Percentiles rank a stretch among this genome's conserved stretches.
These are phyloP conservation scores for Globisporangium emineosum DNA, from an alignment of 352 stramenopile genomes.

Conservation along the genomic window DNA sequence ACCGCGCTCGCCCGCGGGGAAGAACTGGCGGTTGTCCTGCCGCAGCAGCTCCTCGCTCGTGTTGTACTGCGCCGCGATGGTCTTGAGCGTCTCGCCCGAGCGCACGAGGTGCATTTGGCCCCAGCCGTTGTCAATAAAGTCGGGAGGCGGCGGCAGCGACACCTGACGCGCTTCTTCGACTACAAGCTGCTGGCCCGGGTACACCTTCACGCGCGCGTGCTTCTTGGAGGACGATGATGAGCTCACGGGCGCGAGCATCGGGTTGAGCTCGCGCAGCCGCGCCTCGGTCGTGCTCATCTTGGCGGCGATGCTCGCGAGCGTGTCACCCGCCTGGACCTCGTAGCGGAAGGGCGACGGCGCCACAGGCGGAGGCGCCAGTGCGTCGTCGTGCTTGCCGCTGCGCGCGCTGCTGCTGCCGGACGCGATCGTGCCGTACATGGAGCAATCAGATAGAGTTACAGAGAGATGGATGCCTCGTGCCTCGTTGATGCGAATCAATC, in stretches of 20 bases:
- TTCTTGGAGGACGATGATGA: slow-evolving; percentile 22
- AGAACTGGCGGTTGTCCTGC: slow-evolving; percentile 78
- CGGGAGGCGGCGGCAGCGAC: slow-evolving; percentile 67
- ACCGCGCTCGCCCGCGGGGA: slow-evolving; percentile 71
- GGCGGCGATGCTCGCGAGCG: slow-evolving; percentile 55
- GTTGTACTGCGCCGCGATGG: slow-evolving; percentile 76
- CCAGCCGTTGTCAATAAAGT: slow-evolving; percentile 82
- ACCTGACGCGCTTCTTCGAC: slow-evolving; percentile 67
- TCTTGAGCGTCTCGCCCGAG: slow-evolving; percentile 59
- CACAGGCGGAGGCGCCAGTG: slow-evolving; percentile 24
- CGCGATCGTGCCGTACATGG: slow-evolving; percentile 59
- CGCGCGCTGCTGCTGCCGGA: slow-evolving; percentile 20
- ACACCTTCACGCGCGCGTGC: slow-evolving; percentile 50
- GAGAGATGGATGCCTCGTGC: not conserved
- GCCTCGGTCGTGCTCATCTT: slow-evolving; percentile 63
- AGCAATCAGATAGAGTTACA: not conserved
- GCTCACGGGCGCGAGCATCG: slow-evolving; percentile 39
- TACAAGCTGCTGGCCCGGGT: slow-evolving; percentile 69
- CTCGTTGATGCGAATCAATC: slow-evolving; percentile 5
- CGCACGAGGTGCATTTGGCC: slow-evolving; percentile 82
- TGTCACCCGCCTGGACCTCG: slow-evolving; percentile 58
- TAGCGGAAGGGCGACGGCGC: slow-evolving; percentile 69
- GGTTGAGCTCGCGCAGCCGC: slow-evolving; percentile 63
- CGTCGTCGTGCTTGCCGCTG: slow-evolving; percentile 16
- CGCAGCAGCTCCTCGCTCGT: slow-evolving; percentile 76